phyloP scores from a whole-genome alignment of 208 protist species.

The Crithidia fasciculata region DNA sequence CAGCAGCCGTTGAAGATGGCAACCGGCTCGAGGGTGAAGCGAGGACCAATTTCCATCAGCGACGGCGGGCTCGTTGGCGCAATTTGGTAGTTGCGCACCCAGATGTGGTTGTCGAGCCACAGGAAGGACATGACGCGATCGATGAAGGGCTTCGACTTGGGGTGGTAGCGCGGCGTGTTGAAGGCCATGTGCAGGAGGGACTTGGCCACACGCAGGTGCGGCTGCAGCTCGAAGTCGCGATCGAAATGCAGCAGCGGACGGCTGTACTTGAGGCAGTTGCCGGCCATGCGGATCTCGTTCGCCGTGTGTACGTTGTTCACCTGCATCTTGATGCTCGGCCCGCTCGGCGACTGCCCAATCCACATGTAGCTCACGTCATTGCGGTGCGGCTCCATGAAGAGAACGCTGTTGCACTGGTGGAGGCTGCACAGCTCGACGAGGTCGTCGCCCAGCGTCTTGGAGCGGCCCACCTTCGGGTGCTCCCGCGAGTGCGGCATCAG shows the following conservation, averaged over 20 bases:
- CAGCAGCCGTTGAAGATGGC: slow-evolving; percentile 95
- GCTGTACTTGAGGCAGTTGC: slow-evolving; percentile 98
- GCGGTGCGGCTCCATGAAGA: slow-evolving; percentile 94
- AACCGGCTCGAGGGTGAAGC: slow-evolving; percentile 95
- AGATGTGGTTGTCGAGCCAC: slow-evolving; percentile 96
- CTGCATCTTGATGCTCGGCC: slow-evolving; percentile 96
- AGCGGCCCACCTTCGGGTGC: slow-evolving; percentile 90
- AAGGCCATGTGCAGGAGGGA: slow-evolving; percentile 97
- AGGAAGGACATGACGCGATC: slow-evolving; percentile 98
- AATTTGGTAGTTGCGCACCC: slow-evolving; percentile 99
- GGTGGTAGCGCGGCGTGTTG: slow-evolving; percentile 95
- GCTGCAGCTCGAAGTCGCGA: slow-evolving; percentile 92
- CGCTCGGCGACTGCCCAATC: slow-evolving; percentile 91
- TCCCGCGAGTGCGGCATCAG: slow-evolving; percentile 96
- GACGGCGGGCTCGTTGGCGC: slow-evolving; percentile 51
- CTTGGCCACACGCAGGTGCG: slow-evolving; percentile 94
- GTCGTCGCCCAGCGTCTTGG: slow-evolving; percentile 65
- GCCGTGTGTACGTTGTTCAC: slow-evolving; percentile 97
- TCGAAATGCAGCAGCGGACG: slow-evolving; percentile 98
- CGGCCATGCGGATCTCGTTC: slow-evolving; percentile 97
- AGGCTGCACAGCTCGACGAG: slow-evolving; percentile 92
- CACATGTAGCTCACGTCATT: slow-evolving; percentile 94
- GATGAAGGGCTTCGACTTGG: slow-evolving; percentile 98
- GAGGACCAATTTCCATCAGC: slow-evolving; percentile 97
- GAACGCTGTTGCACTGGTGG: slow-evolving; percentile 93